Conservation (phyloP, 352 stramenopile genomes). For the Globisporangium cylindrosporum region DNA sequence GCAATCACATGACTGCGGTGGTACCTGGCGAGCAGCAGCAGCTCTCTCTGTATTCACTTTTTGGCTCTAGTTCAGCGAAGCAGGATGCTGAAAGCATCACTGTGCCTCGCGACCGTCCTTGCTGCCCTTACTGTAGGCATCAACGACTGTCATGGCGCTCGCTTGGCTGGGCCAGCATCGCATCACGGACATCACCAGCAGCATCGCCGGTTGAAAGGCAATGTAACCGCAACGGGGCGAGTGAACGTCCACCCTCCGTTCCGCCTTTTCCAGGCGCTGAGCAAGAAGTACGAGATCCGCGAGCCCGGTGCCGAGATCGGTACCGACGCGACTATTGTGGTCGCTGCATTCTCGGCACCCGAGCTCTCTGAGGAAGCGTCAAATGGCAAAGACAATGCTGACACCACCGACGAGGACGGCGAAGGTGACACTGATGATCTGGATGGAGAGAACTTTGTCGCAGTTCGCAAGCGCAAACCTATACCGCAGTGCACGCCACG, state of each 20-base stretch:
- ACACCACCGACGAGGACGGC: not conserved
- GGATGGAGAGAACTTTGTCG: not conserved
- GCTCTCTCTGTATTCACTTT: not conserved
- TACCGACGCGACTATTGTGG: not conserved
- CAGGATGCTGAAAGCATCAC: not conserved
- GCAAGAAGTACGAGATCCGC: slow-evolving; percentile 1
- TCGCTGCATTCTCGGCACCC: not conserved
- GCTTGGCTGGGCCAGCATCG: too few relatives aligned
- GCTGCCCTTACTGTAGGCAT: not conserved
- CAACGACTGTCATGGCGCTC: not conserved
- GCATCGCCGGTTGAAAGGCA: not conserved
- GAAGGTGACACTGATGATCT: not conserved
- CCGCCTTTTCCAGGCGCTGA: slow-evolving; percentile 6
- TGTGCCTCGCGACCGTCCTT: not conserved
- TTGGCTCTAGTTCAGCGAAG: not conserved
- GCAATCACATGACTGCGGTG: not conserved
- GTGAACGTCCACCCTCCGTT: slow-evolving; percentile 5
- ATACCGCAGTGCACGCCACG: not conserved
- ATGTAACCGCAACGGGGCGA: not conserved
- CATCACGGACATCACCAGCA: not conserved
- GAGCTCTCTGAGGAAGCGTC: not conserved
- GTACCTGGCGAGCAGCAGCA: not conserved
- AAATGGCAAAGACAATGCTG: not conserved
- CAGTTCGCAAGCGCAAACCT: not conserved
- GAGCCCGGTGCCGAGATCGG: not conserved